phyloP scores from a whole-genome alignment of 768 basidiomycete species.

The Podaxis sp. region DNA sequence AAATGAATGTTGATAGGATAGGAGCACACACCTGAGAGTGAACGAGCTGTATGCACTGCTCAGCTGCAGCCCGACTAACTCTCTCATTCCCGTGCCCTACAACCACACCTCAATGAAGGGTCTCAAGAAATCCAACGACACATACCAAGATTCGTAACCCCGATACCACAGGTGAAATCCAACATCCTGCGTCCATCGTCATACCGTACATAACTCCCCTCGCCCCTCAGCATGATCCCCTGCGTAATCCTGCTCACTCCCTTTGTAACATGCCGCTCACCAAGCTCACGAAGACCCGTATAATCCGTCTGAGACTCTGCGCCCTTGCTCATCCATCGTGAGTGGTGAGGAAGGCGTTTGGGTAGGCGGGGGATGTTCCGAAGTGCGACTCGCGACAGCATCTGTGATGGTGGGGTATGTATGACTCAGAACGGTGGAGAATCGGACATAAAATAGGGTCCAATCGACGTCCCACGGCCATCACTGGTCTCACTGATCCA shows the following conservation, averaged over 20 bases:
- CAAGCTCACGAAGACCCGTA: slow-evolving; percentile 37
- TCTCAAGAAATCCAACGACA: slow-evolving; percentile 2
- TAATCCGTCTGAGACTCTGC: slow-evolving; percentile 5
- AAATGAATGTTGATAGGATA: background rate
- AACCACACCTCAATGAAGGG: slow-evolving; percentile 6
- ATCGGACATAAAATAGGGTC: too few relatives aligned
- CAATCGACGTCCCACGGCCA: too few relatives aligned
- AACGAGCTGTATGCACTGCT: slow-evolving; percentile 80
- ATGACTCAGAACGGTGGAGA: too few relatives aligned
- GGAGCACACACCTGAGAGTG: slow-evolving; percentile 63
- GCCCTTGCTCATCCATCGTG: background rate
- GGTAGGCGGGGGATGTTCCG: background rate
- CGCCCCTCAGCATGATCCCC: slow-evolving; percentile 64
- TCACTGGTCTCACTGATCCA: too few relatives aligned
- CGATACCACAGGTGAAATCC: slow-evolving; percentile 89
- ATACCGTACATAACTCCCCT: slow-evolving; percentile 72
- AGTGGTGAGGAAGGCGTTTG: too few relatives aligned
- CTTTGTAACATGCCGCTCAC: slow-evolving; percentile 44
- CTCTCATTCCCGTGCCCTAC: slow-evolving; percentile 86
- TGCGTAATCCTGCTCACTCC: slow-evolving; percentile 46
- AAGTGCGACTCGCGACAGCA: background rate
- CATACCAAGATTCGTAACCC: slow-evolving; percentile 81
- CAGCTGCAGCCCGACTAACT: slow-evolving; percentile 85
- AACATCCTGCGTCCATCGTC: slow-evolving; percentile 73
- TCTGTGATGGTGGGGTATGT: background rate